phyloP scores from a whole-genome alignment of 108 stramenopile genomes.

The Cyclotella kingstonii region DNA sequence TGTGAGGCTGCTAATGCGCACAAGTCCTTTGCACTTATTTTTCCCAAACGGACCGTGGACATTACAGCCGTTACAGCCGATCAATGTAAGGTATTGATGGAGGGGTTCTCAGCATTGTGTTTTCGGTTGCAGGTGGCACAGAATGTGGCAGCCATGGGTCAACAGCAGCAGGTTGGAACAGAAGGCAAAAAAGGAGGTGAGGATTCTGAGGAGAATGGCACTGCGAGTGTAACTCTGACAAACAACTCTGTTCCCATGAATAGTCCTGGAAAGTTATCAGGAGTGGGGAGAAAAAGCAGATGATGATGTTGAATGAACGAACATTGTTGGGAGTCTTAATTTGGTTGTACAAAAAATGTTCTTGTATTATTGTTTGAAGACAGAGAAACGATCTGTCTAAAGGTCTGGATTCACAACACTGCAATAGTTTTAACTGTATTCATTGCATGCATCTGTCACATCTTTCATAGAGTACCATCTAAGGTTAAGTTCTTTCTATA shows the following conservation, averaged over 20 bases:
- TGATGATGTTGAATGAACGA: too few species aligned
- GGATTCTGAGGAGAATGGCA: conserved; percentile 56
- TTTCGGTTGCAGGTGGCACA: conserved; percentile 85
- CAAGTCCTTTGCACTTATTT: conserved; percentile 86
- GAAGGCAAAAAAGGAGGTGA: conserved; percentile 13
- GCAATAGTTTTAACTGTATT: too few species aligned
- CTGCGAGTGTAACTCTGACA: conserved; percentile 70
- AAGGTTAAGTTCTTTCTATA: too few species aligned
- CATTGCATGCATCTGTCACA: too few species aligned
- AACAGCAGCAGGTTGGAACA: conserved; percentile 19
- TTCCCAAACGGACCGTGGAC: conserved; percentile 84
- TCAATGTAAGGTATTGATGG: conserved; percentile 91
- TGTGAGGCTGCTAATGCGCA: conserved; percentile 90
- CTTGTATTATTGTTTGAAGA: too few species aligned
- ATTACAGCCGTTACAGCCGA: conserved; percentile 90
- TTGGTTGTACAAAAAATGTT: too few species aligned
- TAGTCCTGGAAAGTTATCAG: conserved; percentile 8
- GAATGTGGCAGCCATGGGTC: conserved; percentile 50
- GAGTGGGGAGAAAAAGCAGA: conserved; percentile 6
- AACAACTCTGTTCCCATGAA: conserved; percentile 39
- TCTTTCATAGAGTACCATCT: too few species aligned
- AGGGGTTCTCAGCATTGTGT: conserved; percentile 86
- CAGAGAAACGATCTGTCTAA: too few species aligned
- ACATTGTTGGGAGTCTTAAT: too few species aligned
- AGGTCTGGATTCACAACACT: too few species aligned